A percentile compares a stretch with the other conserved stretches of the same genome.
These are phyloP conservation scores for Carex arenaria DNA, from an alignment of 202 grass and related monocot species.

Conservation along the genomic window DNA sequence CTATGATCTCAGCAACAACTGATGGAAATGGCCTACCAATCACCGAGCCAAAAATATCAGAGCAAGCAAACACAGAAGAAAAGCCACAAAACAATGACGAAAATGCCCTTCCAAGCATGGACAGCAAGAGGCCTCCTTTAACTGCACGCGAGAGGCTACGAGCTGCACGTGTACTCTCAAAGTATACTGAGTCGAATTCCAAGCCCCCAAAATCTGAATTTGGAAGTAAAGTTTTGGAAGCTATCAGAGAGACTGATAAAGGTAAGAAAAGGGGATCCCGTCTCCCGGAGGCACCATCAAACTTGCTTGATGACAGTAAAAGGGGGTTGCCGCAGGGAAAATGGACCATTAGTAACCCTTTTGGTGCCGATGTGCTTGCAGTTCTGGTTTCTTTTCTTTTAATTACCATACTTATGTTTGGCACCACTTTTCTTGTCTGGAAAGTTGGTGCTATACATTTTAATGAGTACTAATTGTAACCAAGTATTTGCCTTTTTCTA, in stretches of 20 bases:
- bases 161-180: constrained; percentile 72
- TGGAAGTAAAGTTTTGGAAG: constrained; percentile 67
- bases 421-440: constrained; percentile 74
- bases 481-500: constrained; percentile 2
- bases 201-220: constrained; percentile 45
- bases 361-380: constrained; percentile 61
- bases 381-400: constrained; percentile 58
- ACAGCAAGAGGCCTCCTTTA: constrained; percentile 46
- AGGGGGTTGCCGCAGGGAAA: constrained; percentile 52
- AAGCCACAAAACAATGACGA: not conserved
- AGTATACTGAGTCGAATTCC: constrained; percentile 55
- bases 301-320: constrained; percentile 85
- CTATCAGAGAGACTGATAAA: constrained; percentile 58
- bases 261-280: constrained; percentile 41
- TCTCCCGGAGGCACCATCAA: constrained; percentile 64
- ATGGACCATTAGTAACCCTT: constrained; percentile 69
- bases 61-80: constrained; percentile 18
- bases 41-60: constrained; percentile 22
- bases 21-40: constrained; percentile 42
- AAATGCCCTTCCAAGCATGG: constrained; percentile 24
- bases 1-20: constrained; percentile 32
- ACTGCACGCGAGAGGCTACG: constrained; percentile 77
- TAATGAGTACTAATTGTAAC: constrained; percentile 61
- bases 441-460: constrained; percentile 86
- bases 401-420: constrained; percentile 73